Conservation (phyloP, 495 filamentous ascomycete genomes). For the Penicillium atrosanguineum region DNA sequence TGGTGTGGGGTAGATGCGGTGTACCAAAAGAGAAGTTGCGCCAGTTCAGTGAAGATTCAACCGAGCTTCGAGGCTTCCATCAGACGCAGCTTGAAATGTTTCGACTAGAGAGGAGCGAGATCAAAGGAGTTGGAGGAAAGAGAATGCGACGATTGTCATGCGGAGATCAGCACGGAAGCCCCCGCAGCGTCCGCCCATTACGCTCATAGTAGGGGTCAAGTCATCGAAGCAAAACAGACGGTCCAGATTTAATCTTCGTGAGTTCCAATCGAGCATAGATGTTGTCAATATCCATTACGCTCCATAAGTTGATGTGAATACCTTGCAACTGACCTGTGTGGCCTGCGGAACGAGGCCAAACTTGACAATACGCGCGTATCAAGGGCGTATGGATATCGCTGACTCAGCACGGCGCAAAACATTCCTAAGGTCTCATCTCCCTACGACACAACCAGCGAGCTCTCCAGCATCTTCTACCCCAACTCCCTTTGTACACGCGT, state of each 20-base stretch:
- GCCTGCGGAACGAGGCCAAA: conserved; percentile 2
- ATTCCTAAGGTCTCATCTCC: neutral
- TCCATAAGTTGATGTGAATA: neutral
- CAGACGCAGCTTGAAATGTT: neutral
- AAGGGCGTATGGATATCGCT: conserved; percentile 5
- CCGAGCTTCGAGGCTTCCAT: neutral
- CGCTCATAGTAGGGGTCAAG: neutral
- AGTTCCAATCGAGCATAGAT: neutral
- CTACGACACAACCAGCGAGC: conserved; percentile 16
- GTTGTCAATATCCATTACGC: neutral
- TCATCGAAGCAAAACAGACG: neutral
- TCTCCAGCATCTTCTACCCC: conserved; percentile 2
- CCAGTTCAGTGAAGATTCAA: neutral
- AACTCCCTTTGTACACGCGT: conserved; percentile 2
- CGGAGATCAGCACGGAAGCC: conserved; percentile 10
- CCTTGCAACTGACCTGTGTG: neutral
- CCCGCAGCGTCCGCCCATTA: conserved; percentile 6
- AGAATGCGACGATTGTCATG: conserved; percentile 3
- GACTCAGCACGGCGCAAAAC: conserved; percentile 22
- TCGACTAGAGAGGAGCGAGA: neutral
- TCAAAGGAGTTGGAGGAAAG: neutral
- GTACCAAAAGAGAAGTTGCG: neutral
- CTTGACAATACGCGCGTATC: conserved; percentile 9
- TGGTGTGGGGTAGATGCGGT: neutral
- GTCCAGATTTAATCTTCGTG: neutral